Evolutionary conservation across 805 yeast species (phyloP).

Genomic region (Tetrapisispora namnaoensis): DNA sequence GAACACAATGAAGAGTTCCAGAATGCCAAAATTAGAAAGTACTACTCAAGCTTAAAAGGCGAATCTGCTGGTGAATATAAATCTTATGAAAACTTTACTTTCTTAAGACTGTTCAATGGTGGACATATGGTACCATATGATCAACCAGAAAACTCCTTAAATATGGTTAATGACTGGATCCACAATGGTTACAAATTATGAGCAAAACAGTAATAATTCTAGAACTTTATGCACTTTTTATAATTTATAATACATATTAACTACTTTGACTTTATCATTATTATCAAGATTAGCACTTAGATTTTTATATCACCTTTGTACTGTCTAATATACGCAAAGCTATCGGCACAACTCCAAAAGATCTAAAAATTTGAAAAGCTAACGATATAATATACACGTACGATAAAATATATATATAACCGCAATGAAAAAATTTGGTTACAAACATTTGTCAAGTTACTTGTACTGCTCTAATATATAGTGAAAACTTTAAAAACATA

Average conservation of each 20-base stretch:
- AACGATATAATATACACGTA: no score
- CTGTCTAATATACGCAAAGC: no score
- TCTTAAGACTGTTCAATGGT: slow-evolving; percentile 67
- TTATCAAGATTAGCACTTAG: no score
- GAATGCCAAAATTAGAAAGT: slow-evolving; percentile 33
- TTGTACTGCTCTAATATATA: no score
- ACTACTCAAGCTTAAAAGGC: slow-evolving; percentile 31
- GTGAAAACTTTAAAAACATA: no score
- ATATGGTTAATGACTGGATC: slow-evolving; percentile 70
- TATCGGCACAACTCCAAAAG: no score
- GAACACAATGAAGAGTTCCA: slow-evolving; percentile 41
- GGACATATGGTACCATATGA: slow-evolving; percentile 93
- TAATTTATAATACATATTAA: no score
- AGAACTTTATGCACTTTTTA: background rate
- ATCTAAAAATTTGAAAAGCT: no score
- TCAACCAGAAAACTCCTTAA: slow-evolving; percentile 64
- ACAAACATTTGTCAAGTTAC: no score
- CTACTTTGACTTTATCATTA: background rate
- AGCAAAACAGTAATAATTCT: background rate
- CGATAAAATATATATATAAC: no score
- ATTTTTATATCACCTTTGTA: no score
- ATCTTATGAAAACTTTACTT: slow-evolving; percentile 60
- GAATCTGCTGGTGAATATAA: slow-evolving; percentile 62
- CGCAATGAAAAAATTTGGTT: no score
- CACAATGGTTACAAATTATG: slow-evolving; percentile 8